These are phyloP conservation scores for Fraxinus pennsylvanica DNA, from an alignment of 257 asterid species.

Conservation along the genomic window DNA sequence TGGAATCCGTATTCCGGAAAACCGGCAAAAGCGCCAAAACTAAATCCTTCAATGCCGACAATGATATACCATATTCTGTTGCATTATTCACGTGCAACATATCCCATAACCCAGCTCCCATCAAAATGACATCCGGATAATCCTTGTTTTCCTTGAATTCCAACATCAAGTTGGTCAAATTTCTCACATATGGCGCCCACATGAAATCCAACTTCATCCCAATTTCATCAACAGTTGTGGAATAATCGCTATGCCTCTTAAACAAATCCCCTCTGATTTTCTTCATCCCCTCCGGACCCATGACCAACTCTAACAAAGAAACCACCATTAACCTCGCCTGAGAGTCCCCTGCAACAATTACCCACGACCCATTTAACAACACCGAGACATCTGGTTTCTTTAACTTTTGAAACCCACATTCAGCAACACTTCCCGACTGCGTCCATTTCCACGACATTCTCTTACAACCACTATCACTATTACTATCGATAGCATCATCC, in stretches of 20 bases:
- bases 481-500: constrained; percentile 7
- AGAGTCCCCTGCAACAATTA: constrained; percentile 89
- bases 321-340: constrained; percentile 82
- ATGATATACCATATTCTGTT: constrained; percentile 52
- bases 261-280: constrained; percentile 67
- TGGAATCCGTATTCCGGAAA: constrained; percentile 32
- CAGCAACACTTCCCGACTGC: constrained; percentile 27
- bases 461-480: constrained; percentile 7
- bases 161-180: constrained; percentile 58
- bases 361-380: constrained; percentile 90
- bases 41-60: constrained; percentile 55
- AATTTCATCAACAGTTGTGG: constrained; percentile 55
- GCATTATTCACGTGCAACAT: constrained; percentile 72
- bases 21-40: constrained; percentile 62
- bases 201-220: constrained; percentile 82
- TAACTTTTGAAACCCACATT: constrained; percentile 76
- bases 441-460: constrained; percentile 75
- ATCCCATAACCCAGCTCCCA: constrained; percentile 97
- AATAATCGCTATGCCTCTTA: constrained; percentile 91
- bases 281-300: constrained; percentile 62
- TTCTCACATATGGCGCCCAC: constrained; percentile 79
- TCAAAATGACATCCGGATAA: constrained; percentile 74
- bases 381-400: constrained; percentile 62
- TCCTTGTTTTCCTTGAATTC: constrained; percentile 42
- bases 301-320: constrained; percentile 66